Conservation (phyloP, 305 asterid species). For the Ilex paraguariensis region DNA sequence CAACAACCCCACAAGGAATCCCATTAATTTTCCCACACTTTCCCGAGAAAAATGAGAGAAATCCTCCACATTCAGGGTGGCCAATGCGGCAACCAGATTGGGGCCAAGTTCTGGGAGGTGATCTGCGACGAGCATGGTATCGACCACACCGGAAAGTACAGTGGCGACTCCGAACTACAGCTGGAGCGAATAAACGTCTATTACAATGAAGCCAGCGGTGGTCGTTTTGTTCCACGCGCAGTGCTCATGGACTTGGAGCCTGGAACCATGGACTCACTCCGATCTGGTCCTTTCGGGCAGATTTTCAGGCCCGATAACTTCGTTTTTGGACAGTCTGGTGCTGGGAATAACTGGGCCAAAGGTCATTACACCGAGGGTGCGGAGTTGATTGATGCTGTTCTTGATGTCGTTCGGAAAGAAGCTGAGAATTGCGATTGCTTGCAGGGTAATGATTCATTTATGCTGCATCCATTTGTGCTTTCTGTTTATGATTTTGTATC, state of each 20-base stretch:
- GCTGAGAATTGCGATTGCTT: too few species aligned
- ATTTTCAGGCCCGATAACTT: conserved; percentile 4
- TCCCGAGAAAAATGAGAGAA: not conserved
- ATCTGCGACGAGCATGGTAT: not conserved
- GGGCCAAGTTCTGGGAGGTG: not conserved
- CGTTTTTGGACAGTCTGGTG: not conserved
- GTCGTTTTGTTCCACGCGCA: not conserved
- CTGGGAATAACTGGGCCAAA: not conserved
- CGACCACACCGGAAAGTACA: conserved; percentile 1
- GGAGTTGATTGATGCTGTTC: too few species aligned
- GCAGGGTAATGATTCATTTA: not conserved
- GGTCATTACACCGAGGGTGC: not conserved
- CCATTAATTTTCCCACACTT: too few species aligned
- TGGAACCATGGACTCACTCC: not conserved
- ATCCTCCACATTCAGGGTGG: not conserved
- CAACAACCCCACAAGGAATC: too few species aligned
- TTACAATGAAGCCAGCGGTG: conserved; percentile 1
- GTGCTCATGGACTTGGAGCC: conserved; percentile 5
- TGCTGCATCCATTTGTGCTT: too few species aligned
- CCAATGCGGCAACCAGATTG: not conserved
- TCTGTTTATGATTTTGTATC: too few species aligned
- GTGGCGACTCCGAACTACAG: not conserved
- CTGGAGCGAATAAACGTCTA: conserved; percentile 4
- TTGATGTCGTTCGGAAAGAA: too few species aligned
- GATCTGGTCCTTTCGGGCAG: conserved; percentile 2